A percentile compares a stretch with the other conserved stretches of the same genome.
phyloP scores from a whole-genome alignment of 1,139 yeast species.

The Zygosaccharomyces pseudobailii region DNA sequence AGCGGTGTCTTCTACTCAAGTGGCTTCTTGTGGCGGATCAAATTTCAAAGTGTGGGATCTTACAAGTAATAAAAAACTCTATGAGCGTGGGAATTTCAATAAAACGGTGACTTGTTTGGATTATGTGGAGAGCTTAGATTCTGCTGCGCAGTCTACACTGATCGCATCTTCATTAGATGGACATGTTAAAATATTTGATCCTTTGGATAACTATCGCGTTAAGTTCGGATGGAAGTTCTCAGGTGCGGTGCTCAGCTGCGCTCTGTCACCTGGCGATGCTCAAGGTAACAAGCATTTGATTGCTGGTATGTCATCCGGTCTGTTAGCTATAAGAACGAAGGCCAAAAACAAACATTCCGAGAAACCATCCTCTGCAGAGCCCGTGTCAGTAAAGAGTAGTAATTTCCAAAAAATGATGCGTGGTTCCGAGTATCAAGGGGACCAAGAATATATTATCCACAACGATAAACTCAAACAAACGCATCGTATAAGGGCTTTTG shows the following conservation, averaged over 20 bases:
- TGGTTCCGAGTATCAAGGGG: constrained; percentile 89
- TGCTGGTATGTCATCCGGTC: constrained; percentile 89
- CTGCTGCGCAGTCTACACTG: constrained; percentile 61
- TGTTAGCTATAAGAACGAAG: constrained; percentile 82
- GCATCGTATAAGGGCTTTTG: constrained; percentile 73
- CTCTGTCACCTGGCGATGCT: constrained; percentile 71
- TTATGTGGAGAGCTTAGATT: constrained; percentile 41
- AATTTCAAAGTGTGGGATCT: constrained; percentile 89
- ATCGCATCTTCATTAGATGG: constrained; percentile 95
- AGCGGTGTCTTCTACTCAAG: constrained; percentile 71
- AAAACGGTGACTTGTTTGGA: constrained; percentile 86
- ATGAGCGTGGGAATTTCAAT: constrained; percentile 59
- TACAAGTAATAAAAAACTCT: constrained; percentile 51
- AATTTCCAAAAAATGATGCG: constrained; percentile 74
- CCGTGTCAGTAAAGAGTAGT: constrained; percentile 29
- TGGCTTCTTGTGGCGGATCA: constrained; percentile 85
- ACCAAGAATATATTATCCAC: constrained; percentile 71
- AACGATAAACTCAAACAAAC: constrained; percentile 47
- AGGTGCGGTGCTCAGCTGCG: constrained; percentile 84
- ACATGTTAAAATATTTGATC: constrained; percentile 91
- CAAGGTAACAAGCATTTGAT: constrained; percentile 66
- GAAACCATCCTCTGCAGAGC: constrained; percentile 40
- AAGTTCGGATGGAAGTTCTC: constrained; percentile 98
- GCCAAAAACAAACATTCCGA: constrained; percentile 61
- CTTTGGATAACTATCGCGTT: constrained; percentile 75